A percentile compares a stretch with the other conserved stretches of the same genome.
phyloP scores from a whole-genome alignment of 257 asterid genomes.

The Solanum rostratum region DNA sequence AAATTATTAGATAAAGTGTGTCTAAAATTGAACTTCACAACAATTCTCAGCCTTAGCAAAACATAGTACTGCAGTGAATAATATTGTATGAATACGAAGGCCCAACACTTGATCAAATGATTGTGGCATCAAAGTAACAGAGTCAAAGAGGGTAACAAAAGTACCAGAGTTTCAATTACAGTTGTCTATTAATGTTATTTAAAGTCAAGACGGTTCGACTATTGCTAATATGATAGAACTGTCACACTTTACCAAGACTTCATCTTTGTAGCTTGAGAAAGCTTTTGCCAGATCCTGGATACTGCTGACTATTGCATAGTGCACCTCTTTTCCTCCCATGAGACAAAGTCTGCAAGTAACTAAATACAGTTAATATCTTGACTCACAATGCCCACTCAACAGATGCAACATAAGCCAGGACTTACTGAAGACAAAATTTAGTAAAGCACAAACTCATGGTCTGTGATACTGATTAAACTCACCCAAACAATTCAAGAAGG shows the following conservation, averaged over 20 bases:
- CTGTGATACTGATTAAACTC: slow-evolving; percentile 11
- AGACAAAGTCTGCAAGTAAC: slow-evolving; percentile 72
- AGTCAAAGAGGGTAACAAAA: neutral
- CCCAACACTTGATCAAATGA: neutral
- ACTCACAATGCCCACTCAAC: neutral
- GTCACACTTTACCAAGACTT: slow-evolving; percentile 66
- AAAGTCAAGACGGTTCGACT: neutral
- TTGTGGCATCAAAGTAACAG: neutral
- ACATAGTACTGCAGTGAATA: neutral
- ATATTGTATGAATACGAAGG: neutral
- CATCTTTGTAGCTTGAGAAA: slow-evolving; percentile 77
- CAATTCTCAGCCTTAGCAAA: neutral
- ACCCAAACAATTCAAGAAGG: slow-evolving; percentile 86
- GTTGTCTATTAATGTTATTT: neutral
- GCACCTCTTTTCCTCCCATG: slow-evolving; percentile 89
- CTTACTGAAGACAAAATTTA: neutral
- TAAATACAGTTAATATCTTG: slow-evolving; percentile 9
- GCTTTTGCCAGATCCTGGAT: slow-evolving; percentile 92
- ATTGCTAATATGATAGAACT: neutral
- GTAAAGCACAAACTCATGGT: neutral
- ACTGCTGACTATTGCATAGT: slow-evolving; percentile 90
- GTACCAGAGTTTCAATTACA: neutral
- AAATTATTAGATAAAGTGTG: neutral
- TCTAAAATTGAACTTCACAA: neutral
- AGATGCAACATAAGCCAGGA: neutral